phyloP scores from a whole-genome alignment of 2,329 filamentous ascomycete species.

The Aspergillus fumigatiaffinis region DNA sequence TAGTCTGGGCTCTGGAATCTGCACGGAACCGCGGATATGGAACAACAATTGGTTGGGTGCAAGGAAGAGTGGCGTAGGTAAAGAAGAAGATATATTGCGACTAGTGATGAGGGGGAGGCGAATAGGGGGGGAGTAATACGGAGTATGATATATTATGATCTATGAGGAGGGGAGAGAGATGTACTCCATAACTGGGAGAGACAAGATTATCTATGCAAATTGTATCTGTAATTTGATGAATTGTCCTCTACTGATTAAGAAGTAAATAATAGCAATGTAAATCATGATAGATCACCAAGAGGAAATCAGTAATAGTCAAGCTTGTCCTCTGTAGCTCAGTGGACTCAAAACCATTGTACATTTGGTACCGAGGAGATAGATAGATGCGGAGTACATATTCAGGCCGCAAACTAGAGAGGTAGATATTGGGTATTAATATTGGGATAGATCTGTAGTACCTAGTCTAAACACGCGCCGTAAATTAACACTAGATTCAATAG shows the following conservation, averaged over 20 bases:
- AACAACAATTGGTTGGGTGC: not conserved
- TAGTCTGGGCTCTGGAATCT: conserved; percentile 2
- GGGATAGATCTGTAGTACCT: no score
- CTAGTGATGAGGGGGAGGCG: not conserved
- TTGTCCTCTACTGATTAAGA: not conserved
- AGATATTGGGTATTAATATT: no score
- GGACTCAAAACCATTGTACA: not conserved
- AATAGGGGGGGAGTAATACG: not conserved
- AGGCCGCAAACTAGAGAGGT: no score
- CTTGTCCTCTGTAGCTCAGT: not conserved
- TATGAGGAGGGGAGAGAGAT: not conserved
- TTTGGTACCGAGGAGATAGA: not conserved
- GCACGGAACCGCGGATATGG: conserved; percentile 2
- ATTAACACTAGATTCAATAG: not conserved
- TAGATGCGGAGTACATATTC: not conserved
- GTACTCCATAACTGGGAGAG: not conserved
- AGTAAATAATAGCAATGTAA: not conserved
- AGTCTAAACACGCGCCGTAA: not conserved
- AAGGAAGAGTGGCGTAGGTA: not conserved
- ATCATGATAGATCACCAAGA: not conserved
- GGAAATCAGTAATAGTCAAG: not conserved
- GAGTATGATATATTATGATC: not conserved
- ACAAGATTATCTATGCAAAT: not conserved
- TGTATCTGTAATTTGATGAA: not conserved
- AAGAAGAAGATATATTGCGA: not conserved